Evolutionary conservation across 495 filamentous ascomycete species (phyloP), one percentile per base, ranked within the genome.

Genomic region (Aspergillus cristatus): DNA sequence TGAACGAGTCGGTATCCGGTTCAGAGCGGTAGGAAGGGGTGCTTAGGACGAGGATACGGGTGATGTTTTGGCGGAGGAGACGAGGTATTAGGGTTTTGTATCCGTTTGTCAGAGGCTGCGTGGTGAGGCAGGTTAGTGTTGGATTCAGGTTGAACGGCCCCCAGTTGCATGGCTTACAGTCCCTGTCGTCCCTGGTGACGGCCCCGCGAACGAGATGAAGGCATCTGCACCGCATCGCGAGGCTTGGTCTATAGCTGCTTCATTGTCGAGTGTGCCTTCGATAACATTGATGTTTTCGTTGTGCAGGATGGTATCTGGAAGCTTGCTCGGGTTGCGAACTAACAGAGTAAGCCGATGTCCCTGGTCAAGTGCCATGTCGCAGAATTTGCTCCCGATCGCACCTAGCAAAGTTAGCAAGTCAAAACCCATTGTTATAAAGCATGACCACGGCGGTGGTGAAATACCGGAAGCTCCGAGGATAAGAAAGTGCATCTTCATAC

Each of bases 181-280:
- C 20, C 39, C 39, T n/a, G 22, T 35, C 3, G 20, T 14, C n/a
- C 39, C 39, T 4, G 28, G 3, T 16, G 39, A 14, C 17, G 44
- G 44, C n/a, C 44, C 44, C 6, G 44, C 44, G 24, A 47, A 42
- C 5, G 44, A 47, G n/a, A 47, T 35, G 18, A 42, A 47, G 7
- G 35, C 25, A 8, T 35, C 35, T 7, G 44, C 39, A 22, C 35
- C 39, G 18, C 39, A 47, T 17, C 29, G 12, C 15, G 44, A 35
- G 5, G 28, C 39, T 16, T 25, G 15, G 5, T 47, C 24, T n/a
- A 47, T 11, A 16, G 31, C 11, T 2, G 30, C n/a, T 15, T 42
- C 30, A 18, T 16, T 28, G 28, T 43, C 41, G 8, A 43, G 34
- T 24, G 18, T 26, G 7, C 41, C 41, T 18, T 43, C 28, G 11